Evolutionary conservation across 768 basidiomycete species (phyloP).

Genomic region (Epithele typhae): DNA sequence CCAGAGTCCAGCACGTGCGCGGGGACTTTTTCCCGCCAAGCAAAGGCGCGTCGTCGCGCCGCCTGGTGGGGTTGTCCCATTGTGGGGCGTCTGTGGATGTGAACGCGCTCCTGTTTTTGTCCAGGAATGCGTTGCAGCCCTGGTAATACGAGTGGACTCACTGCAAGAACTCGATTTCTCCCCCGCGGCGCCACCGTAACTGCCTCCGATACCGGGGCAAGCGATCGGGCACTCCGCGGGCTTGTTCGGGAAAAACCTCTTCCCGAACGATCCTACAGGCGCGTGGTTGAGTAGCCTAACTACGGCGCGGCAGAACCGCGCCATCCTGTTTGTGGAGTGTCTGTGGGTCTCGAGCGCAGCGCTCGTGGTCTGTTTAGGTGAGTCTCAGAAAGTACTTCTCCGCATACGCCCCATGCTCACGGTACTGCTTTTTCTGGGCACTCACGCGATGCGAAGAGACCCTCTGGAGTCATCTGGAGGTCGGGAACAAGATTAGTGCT

Average conservation of each 20-base stretch:
- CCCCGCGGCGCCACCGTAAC: slow-evolving; percentile 2
- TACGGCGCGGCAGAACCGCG: slow-evolving; percentile 3
- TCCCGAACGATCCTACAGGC: not conserved
- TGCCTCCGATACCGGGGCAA: not conserved
- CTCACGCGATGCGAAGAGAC: too few relatives aligned
- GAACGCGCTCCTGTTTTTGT: slow-evolving; percentile 6
- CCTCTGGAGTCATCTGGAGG: too few relatives aligned
- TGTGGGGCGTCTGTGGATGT: slow-evolving; percentile 8
- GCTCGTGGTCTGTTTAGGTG: not conserved
- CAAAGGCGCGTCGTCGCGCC: too few relatives aligned
- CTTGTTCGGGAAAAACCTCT: not conserved
- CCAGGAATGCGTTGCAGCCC: slow-evolving; percentile 1
- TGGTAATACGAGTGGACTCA: slow-evolving; percentile 1
- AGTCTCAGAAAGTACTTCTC: not conserved
- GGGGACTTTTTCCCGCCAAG: too few relatives aligned
- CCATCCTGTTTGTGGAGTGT: slow-evolving; percentile 1
- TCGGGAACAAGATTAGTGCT: too few relatives aligned
- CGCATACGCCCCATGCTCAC: too few relatives aligned
- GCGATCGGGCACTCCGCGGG: not conserved
- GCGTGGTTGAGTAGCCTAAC: not conserved
- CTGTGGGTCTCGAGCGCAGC: not conserved
- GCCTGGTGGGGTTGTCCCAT: too few relatives aligned
- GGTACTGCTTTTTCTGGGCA: not conserved
- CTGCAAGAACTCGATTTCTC: slow-evolving; percentile 7
- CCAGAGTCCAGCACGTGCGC: too few relatives aligned